A percentile compares a stretch with the other conserved stretches of the same genome.
phyloP scores from a whole-genome alignment of 2,329 filamentous ascomycete species.

The Ophiostoma pallidulum region DNA sequence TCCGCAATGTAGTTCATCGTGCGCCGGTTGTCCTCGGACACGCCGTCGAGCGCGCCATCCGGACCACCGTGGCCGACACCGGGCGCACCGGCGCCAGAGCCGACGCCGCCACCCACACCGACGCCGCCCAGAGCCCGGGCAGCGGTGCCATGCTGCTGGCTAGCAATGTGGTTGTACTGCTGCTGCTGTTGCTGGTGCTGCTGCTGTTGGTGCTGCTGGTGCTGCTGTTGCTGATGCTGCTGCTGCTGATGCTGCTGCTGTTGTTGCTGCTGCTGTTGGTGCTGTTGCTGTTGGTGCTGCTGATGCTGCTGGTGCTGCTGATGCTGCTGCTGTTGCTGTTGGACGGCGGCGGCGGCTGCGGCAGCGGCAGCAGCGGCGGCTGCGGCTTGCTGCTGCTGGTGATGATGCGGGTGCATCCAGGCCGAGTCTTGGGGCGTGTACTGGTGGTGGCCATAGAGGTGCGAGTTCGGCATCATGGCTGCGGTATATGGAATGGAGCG shows the following conservation, averaged over 20 bases:
- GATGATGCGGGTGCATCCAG: slow-evolving; percentile 61
- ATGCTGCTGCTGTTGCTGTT: slow-evolving; percentile 52
- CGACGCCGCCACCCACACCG: slow-evolving; percentile 34
- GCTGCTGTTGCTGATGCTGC: slow-evolving; percentile 47
- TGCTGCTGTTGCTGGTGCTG: slow-evolving; percentile 47
- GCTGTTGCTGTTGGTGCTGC: slow-evolving; percentile 37
- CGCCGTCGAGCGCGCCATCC: slow-evolving; percentile 49
- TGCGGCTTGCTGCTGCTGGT: slow-evolving; percentile 45
- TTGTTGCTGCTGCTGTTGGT: slow-evolving; percentile 47
- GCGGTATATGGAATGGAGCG: not conserved
- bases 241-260: slow-evolving; percentile 51
- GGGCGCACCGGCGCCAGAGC: slow-evolving; percentile 41
- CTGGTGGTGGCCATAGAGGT: slow-evolving; percentile 59
- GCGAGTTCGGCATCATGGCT: slow-evolving; percentile 52
- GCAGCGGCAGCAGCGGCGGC: slow-evolving; percentile 30
- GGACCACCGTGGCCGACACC: slow-evolving; percentile 37
- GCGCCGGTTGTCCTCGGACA: slow-evolving; percentile 83
- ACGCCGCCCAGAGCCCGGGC: slow-evolving; percentile 41
- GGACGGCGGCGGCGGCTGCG: slow-evolving; percentile 40
- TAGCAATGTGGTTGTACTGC: slow-evolving; percentile 65
- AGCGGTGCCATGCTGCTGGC: slow-evolving; percentile 7
- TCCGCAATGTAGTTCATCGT: slow-evolving; percentile 93
- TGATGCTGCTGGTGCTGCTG: slow-evolving; percentile 56
- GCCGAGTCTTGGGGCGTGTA: slow-evolving; percentile 54
- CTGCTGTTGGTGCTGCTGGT: slow-evolving; percentile 46